Percentiles rank a stretch among this genome's conserved stretches.
These are phyloP conservation scores for Trichoderma reesei DNA, from an alignment of 495 filamentous ascomycete genomes.

Conservation along the genomic window DNA sequence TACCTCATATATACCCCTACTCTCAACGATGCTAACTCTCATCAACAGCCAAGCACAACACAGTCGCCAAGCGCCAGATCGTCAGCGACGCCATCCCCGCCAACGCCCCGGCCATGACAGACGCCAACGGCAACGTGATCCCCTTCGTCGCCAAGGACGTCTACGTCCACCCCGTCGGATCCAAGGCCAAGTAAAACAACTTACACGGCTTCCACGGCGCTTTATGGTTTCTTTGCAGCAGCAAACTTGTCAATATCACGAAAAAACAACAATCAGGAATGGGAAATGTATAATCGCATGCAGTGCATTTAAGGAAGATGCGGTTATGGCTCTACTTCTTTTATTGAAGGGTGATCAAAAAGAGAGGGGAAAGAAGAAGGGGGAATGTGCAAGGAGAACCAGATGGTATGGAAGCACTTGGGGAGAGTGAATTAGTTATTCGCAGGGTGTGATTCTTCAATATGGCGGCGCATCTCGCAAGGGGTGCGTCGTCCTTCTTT, in stretches of 20 bases:
- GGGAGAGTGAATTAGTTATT: conserved; percentile 6
- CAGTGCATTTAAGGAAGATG: too few relatives aligned
- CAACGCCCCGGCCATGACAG: conserved; percentile 28
- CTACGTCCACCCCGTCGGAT: conserved; percentile 20
- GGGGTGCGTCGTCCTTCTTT: background rate
- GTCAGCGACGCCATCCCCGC: conserved; percentile 18
- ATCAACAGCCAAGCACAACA: too few relatives aligned
- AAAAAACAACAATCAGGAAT: too few relatives aligned
- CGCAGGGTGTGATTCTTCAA: conserved; percentile 6
- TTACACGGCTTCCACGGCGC: too few relatives aligned
- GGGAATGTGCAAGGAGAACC: conserved; percentile 8
- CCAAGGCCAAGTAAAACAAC: conserved; percentile 20
- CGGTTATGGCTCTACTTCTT: background rate
- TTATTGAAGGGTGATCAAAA: too few relatives aligned
- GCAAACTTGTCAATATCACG: too few relatives aligned
- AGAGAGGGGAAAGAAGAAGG: background rate
- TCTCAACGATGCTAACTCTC: too few relatives aligned
- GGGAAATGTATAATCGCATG: too few relatives aligned
- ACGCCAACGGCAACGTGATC: conserved; percentile 28
- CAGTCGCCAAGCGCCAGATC: conserved; percentile 9
- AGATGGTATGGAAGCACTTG: background rate
- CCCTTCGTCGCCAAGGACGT: conserved; percentile 31
- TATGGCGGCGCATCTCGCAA: background rate
- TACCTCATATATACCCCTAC: too few relatives aligned
- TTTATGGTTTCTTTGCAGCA: too few relatives aligned